Conservation (phyloP, 371 early-diverging fungal species). For the Mucor circinelloides region DNA sequence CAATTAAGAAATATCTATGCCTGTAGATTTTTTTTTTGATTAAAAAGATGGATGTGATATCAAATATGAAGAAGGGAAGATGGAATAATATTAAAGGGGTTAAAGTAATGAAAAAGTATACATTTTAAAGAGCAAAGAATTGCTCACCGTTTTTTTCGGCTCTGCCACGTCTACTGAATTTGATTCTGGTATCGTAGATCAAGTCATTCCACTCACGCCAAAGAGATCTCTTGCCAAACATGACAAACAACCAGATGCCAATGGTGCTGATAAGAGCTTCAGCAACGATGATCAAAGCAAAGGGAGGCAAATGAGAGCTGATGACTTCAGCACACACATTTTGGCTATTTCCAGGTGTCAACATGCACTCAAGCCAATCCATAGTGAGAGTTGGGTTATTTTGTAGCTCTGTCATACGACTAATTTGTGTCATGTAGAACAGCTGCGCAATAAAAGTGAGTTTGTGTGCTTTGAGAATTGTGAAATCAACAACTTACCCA, state of each 20-base stretch:
- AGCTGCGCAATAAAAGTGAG: conserved; percentile 8
- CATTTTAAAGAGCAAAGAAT: conserved; percentile 53
- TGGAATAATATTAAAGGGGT: neutral
- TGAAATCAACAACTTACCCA: conserved; percentile 36
- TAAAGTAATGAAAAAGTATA: neutral
- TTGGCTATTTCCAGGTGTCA: conserved; percentile 43
- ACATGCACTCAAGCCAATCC: conserved; percentile 59
- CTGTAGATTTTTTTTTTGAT: neutral
- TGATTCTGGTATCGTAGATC: conserved; percentile 48
- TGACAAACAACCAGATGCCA: conserved; percentile 60
- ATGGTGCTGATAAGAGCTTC: conserved; percentile 58
- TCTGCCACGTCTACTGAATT: conserved; percentile 34
- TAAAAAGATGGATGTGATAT: neutral
- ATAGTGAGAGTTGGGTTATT: conserved; percentile 23
- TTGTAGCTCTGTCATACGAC: conserved; percentile 35
- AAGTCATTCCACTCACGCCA: conserved; percentile 61
- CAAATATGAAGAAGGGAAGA: neutral
- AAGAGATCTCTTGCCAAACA: conserved; percentile 62
- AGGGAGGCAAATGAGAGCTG: conserved; percentile 51
- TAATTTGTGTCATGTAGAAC: conserved; percentile 62
- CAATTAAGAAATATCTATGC: neutral
- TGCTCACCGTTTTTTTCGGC: conserved; percentile 57
- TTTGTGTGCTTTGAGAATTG: neutral
- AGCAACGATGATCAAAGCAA: conserved; percentile 60
- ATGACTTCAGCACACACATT: conserved; percentile 37